A percentile compares a stretch with the other conserved stretches of the same genome.
phyloP scores from a whole-genome alignment of 495 filamentous ascomycete species.

The Bombardia bombarda region DNA sequence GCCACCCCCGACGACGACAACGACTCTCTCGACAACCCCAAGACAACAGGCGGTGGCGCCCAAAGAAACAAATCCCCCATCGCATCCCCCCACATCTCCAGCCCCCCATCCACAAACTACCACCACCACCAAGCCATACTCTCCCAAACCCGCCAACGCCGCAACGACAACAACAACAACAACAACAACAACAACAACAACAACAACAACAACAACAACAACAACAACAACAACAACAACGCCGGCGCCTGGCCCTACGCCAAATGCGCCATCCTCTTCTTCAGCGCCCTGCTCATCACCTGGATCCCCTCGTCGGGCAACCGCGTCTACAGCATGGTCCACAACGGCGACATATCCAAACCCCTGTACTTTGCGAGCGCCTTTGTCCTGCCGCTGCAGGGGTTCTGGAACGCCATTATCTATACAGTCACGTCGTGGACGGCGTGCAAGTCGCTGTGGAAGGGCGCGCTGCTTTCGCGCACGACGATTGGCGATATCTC shows the following conservation, averaged over 20 bases:
- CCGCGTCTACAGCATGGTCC: slow-evolving; percentile 60
- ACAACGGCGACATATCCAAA: slow-evolving; percentile 45
- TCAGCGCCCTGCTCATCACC: slow-evolving; percentile 69
- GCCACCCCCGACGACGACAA: slow-evolving; percentile 11
- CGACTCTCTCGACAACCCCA: slow-evolving; percentile 10
- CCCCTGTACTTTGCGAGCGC: slow-evolving; percentile 63
- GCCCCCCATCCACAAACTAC: neutral
- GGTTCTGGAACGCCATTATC: slow-evolving; percentile 80
- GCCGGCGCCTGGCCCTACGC: slow-evolving; percentile 74
- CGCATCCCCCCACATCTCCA: neutral
- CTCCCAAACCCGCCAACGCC: neutral
- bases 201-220: no score
- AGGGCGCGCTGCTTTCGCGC: neutral
- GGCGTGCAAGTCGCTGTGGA: slow-evolving; percentile 32
- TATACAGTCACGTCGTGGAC: slow-evolving; percentile 59
- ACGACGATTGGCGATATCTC: neutral
- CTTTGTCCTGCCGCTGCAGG: slow-evolving; percentile 73
- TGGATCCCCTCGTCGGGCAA: slow-evolving; percentile 83
- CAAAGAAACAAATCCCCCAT: neutral
- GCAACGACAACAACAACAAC: neutral
- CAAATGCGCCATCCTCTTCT: slow-evolving; percentile 79
- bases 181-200: slow-evolving; percentile 1
- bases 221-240: slow-evolving; percentile 17
- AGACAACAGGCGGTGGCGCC: slow-evolving; percentile 3
- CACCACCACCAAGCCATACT: no score